Conservation (phyloP, 2,329 filamentous ascomycete genomes). For the Dactylellina parvicollis region DNA sequence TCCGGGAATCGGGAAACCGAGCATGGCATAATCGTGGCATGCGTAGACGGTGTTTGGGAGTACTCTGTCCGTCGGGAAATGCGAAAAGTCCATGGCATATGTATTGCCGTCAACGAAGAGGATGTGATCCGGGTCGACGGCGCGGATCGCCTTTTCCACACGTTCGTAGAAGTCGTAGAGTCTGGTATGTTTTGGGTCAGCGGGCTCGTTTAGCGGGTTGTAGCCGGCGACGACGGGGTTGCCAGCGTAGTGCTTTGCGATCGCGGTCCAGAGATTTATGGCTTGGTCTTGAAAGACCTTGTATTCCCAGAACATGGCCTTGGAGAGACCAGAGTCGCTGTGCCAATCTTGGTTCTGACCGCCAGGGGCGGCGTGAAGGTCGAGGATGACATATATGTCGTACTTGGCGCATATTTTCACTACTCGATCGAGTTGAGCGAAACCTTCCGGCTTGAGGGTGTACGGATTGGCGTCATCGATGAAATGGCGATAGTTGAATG, state of each 20-base stretch:
- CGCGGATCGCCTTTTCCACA: slow-evolving; percentile 64
- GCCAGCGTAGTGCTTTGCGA: slow-evolving; percentile 63
- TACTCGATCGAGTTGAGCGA: slow-evolving; percentile 61
- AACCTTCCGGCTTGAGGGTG: slow-evolving; percentile 63
- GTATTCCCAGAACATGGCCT: slow-evolving; percentile 66
- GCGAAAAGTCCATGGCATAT: slow-evolving; percentile 64
- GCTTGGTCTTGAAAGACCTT: slow-evolving; percentile 66
- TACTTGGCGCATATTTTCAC: slow-evolving; percentile 62
- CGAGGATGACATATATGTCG: slow-evolving; percentile 66
- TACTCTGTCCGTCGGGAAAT: slow-evolving; percentile 61
- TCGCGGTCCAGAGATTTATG: slow-evolving; percentile 65
- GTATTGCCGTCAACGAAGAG: slow-evolving; percentile 64
- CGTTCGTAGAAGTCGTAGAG: slow-evolving; percentile 65
- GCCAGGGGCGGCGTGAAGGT: slow-evolving; percentile 65
- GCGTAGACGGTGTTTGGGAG: slow-evolving; percentile 65
- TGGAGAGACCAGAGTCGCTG: slow-evolving; percentile 64
- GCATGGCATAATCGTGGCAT: slow-evolving; percentile 63
- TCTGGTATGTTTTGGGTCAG: slow-evolving; percentile 64
- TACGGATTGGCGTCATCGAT: slow-evolving; percentile 65
- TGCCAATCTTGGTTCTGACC: slow-evolving; percentile 67
- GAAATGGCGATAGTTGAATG: slow-evolving; percentile 65
- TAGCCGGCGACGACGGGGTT: slow-evolving; percentile 67
- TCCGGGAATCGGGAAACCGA: slow-evolving; percentile 53
- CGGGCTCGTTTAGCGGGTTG: slow-evolving; percentile 67
- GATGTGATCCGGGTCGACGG: slow-evolving; percentile 64